These are phyloP conservation scores for Benincasa hispida DNA, from an alignment of 306 rosid genomes.

Conservation along the genomic window DNA sequence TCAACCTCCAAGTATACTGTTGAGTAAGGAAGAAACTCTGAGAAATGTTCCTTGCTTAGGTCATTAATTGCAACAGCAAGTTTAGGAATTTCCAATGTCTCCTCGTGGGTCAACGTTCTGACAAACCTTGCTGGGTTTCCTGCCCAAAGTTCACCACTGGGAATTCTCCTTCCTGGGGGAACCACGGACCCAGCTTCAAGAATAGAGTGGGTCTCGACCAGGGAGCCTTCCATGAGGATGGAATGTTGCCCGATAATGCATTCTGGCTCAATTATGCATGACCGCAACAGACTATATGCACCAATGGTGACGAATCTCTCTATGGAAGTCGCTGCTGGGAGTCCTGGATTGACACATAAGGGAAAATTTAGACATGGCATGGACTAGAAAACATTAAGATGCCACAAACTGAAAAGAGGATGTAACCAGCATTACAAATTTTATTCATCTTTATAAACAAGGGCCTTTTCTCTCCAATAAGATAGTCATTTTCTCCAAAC, in stretches of 20 bases:
- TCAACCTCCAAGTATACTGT: conserved; percentile 94
- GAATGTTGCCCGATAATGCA: conserved; percentile 96
- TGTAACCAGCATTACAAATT: background rate
- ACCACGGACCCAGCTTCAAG: conserved; percentile 98
- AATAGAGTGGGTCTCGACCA: conserved; percentile 88
- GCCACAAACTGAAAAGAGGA: background rate
- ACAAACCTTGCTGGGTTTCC: conserved; percentile 97
- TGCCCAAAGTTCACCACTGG: conserved; percentile 93
- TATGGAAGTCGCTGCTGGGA: conserved; percentile 77
- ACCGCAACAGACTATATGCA: conserved; percentile 82
- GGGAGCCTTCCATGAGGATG: conserved; percentile 95
- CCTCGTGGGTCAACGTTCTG: conserved; percentile 76
- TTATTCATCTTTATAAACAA: background rate
- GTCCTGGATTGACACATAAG: conserved; percentile 32
- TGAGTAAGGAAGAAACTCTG: conserved; percentile 89
- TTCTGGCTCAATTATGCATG: conserved; percentile 96
- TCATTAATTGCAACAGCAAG: conserved; percentile 90
- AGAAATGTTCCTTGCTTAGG: conserved; percentile 69
- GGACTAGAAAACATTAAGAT: background rate
- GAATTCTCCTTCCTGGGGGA: conserved; percentile 94
- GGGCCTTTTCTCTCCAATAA: background rate
- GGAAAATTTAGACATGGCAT: background rate
- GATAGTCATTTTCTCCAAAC: background rate
- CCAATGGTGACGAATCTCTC: conserved; percentile 92
- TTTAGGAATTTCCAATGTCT: conserved; percentile 90